Evolutionary conservation across 352 stramenopile genomes (phyloP), one percentile per base, ranked within the genome.

Genomic region (Phytophthora megakarya): DNA sequence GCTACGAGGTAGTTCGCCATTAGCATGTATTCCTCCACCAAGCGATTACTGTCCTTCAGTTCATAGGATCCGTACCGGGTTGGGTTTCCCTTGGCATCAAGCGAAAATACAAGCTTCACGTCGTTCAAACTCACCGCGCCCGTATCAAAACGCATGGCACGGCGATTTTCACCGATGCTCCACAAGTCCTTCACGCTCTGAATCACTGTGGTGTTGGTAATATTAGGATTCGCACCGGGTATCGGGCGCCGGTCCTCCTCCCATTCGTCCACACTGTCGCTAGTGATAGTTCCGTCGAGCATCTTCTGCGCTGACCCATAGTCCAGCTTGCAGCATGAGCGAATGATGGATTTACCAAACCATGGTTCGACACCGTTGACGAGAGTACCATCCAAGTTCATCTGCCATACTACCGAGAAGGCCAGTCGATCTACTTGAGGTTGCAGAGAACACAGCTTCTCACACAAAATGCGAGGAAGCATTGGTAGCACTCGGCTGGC

Each of bases 11-110:
- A 99, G 67, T 99, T 99, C 5, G 97, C 97, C 25, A 99, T 65
- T 5, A 99, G 80, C 97, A 99, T 99, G 78, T 97, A 99, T 74
- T 99, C 97, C 76, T 99, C 97, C 8, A 99, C 88, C 10, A 98
- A 70, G 6, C 89, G 77, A 65, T 99, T 99, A 32, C 90, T 98
- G 69, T 99, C 90, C 28, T 95, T 91, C 32, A 98, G 91, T 15
- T 95, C 82, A 62, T 99, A 99, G 3, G 83, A 87, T 7, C 82
- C 79, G 39, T 91, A 96, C 0, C 79, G 59, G n/a, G 86, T 80
- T 9, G 97, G 96, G 32, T 98, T 95, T 6, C 92, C 88, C 71
- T 97, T 92, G 1, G 79, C 76, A 61, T 98, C 95, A n/a, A 98
- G 65, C 26, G 89, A 76, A 79, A 99, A 98, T 38, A 87, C 83